These are phyloP conservation scores for Aspergillus sp. DNA, from an alignment of 2,329 filamentous ascomycete species.

Conservation along the genomic window DNA sequence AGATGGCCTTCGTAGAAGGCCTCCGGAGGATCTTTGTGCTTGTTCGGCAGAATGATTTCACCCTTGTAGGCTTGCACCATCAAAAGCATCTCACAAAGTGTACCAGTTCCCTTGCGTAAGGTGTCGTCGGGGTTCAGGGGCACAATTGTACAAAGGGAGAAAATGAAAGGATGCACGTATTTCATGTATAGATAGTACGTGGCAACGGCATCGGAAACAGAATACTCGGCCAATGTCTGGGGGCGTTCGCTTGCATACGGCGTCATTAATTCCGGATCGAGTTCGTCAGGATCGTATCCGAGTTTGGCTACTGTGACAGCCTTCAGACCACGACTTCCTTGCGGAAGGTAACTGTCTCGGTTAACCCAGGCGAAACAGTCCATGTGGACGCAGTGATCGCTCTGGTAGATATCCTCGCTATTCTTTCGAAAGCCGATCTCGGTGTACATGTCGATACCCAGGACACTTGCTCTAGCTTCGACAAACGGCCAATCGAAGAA, in stretches of 20 bases:
- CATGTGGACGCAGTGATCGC: slow-evolving; percentile 95
- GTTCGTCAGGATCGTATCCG: slow-evolving; percentile 95
- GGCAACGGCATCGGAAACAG: slow-evolving; percentile 96
- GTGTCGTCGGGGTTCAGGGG: slow-evolving; percentile 91
- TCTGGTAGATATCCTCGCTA: slow-evolving; percentile 93
- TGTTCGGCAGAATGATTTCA: slow-evolving; percentile 91
- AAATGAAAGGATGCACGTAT: slow-evolving; percentile 99
- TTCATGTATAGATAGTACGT: slow-evolving; percentile 99
- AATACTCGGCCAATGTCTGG: slow-evolving; percentile 94
- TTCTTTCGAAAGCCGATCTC: slow-evolving; percentile 98
- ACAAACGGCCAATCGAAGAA: slow-evolving; percentile 99
- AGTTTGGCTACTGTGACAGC: slow-evolving; percentile 97
- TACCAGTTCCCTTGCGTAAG: slow-evolving; percentile 91
- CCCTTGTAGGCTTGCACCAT: slow-evolving; percentile 98
- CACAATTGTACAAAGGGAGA: slow-evolving; percentile 95
- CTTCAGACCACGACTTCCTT: slow-evolving; percentile 94
- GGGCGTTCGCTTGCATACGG: slow-evolving; percentile 82
- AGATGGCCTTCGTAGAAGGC: slow-evolving; percentile 96
- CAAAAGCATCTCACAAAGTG: slow-evolving; percentile 97
- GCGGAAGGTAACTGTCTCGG: slow-evolving; percentile 94
- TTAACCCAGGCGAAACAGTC: slow-evolving; percentile 99
- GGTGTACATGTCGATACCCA: slow-evolving; percentile 98
- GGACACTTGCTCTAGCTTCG: slow-evolving; percentile 84
- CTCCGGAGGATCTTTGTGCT: slow-evolving; percentile 86
- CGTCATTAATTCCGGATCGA: slow-evolving; percentile 97